Conservation (phyloP, 108 stramenopile genomes). For the Fragilariopsis cylindrus region DNA sequence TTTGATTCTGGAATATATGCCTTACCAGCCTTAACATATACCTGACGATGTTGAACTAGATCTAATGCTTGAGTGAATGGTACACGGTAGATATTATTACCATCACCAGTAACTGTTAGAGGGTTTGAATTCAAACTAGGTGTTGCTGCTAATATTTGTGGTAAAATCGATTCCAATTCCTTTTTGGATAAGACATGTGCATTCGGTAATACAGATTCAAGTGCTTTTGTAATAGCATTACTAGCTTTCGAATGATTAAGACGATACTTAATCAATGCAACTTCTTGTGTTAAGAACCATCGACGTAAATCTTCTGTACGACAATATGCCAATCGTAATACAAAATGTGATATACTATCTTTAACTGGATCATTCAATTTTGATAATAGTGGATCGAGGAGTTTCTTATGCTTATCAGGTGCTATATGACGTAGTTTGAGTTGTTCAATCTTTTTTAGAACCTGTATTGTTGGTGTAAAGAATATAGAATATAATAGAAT, state of each 20-base stretch:
- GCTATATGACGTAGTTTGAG: constrained; percentile 66
- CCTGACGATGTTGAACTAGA: constrained; percentile 75
- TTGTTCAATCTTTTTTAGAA: constrained; percentile 93
- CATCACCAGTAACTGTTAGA: background rate
- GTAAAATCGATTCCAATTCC: constrained; percentile 27
- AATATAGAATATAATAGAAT: too few relatives aligned
- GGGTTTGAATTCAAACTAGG: constrained; percentile 17
- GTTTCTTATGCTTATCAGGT: constrained; percentile 27
- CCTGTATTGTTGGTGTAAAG: constrained; percentile 34
- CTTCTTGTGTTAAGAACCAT: constrained; percentile 90
- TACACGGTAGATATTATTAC: constrained; percentile 68
- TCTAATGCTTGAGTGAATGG: constrained; percentile 93
- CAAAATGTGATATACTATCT: constrained; percentile 95
- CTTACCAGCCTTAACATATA: constrained; percentile 78
- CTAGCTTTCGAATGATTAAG: constrained; percentile 55
- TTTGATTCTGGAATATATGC: constrained; percentile 90
- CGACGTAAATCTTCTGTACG: constrained; percentile 85
- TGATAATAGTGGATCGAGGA: constrained; percentile 23
- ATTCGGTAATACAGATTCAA: constrained; percentile 32
- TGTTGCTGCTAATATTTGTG: constrained; percentile 27
- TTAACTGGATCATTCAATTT: constrained; percentile 46
- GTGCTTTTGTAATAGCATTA: constrained; percentile 15
- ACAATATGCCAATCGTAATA: constrained; percentile 94
- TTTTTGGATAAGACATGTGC: constrained; percentile 21
- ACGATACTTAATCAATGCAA: constrained; percentile 83